Evolutionary conservation across 1,284 basidiomycete species (phyloP).

Genomic region (Neolentinus lepideus): DNA sequence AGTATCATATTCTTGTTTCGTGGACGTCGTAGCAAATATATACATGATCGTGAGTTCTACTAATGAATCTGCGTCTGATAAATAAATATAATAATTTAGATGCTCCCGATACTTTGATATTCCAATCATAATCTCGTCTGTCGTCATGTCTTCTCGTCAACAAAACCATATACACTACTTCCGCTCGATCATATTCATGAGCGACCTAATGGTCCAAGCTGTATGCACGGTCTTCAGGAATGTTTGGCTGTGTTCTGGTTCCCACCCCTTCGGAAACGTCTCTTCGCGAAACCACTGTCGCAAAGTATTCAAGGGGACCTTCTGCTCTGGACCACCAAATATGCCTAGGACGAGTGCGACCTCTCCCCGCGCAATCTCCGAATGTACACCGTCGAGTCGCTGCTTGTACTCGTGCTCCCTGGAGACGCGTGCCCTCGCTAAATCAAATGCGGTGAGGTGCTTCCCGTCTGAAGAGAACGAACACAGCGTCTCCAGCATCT

Average conservation of each 20-base stretch:
- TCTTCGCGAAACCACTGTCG: not conserved
- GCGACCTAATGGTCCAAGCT: not conserved
- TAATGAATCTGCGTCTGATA: not conserved
- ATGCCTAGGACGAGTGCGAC: not conserved
- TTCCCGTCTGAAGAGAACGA: not conserved
- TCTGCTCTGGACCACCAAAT: not conserved
- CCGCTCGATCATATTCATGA: not conserved
- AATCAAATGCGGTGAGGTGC: not conserved
- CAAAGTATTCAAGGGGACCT: not conserved
- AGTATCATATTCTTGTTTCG: no score
- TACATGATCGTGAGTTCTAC: no score
- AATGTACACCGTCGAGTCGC: not conserved
- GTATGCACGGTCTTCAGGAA: not conserved
- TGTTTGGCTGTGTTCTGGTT: not conserved
- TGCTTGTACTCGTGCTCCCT: not conserved
- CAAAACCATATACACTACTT: not conserved
- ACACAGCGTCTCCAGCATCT: not conserved
- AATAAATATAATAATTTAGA: not conserved
- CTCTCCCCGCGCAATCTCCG: slow-evolving; percentile 3
- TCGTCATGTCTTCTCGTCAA: not conserved
- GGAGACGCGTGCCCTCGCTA: not conserved
- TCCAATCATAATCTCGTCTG: not conserved
- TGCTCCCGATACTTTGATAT: no score
- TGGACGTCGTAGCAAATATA: no score
- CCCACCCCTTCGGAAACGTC: not conserved